Evolutionary conservation across 495 filamentous ascomycete genomes (phyloP).

Genomic region (Talaromyces wortmannii): DNA sequence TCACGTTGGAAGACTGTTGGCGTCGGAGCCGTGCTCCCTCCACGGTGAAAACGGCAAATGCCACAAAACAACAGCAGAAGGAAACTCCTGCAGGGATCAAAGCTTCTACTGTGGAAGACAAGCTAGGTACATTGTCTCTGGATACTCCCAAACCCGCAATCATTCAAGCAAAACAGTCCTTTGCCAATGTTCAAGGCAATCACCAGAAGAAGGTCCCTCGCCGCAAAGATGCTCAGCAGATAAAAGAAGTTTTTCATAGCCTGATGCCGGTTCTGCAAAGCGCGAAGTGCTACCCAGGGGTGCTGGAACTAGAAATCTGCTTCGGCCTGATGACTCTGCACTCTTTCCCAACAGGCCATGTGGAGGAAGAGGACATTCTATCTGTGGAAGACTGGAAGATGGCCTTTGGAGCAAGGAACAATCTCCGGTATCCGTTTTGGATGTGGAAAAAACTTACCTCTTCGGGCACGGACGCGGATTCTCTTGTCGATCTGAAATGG

Average conservation of each 20-base stretch:
- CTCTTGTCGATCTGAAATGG: conserved; percentile 24
- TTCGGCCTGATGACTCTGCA: conserved; percentile 19
- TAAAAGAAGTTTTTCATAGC: conserved; percentile 12
- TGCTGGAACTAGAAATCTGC: conserved; percentile 24
- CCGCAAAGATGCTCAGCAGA: not conserved
- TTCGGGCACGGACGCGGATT: conserved; percentile 26
- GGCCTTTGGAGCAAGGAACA: conserved; percentile 14
- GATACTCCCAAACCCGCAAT: not conserved
- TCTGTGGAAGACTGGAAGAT: conserved; percentile 16
- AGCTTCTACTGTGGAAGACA: not conserved
- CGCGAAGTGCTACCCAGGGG: conserved; percentile 19
- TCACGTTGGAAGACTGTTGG: conserved; percentile 21
- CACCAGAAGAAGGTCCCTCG: not conserved
- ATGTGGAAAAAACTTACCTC: conserved; percentile 28
- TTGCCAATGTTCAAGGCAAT: conserved; percentile 1
- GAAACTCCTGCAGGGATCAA: not conserved
- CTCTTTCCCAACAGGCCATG: conserved; percentile 12
- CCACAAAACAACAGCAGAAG: not conserved
- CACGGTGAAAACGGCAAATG: not conserved
- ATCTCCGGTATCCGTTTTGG: conserved; percentile 12
- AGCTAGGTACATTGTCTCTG: no score
- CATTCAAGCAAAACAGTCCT: not conserved
- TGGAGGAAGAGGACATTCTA: conserved; percentile 4
- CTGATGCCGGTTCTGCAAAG: conserved; percentile 17
- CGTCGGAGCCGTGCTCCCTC: not conserved